A percentile compares a stretch with the other conserved stretches of the same genome.
Evolutionary conservation across 345 rosid species (phyloP).

Genomic region (Clausena lansium): DNA sequence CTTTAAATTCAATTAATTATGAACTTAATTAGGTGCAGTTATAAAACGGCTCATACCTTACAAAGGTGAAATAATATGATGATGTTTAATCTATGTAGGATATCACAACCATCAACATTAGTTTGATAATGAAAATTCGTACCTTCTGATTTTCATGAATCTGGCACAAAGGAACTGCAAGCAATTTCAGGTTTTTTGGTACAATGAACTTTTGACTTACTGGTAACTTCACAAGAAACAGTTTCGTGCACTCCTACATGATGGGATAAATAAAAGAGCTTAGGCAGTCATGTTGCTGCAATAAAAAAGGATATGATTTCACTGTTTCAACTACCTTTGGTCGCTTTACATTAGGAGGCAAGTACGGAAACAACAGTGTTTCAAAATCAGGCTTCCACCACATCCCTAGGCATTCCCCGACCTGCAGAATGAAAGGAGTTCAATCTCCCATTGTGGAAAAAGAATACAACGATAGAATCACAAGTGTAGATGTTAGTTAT

Average conservation of each 20-base stretch:
- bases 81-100: background rate
- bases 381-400: conserved; percentile 94
- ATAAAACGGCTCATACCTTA: background rate
- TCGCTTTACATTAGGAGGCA: conserved; percentile 52
- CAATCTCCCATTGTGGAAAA: conserved; percentile 1
- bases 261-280: conserved; percentile 1
- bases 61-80: background rate
- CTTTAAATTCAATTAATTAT: background rate
- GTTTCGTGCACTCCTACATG: conserved; percentile 70
- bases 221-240: conserved; percentile 68
- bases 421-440: conserved; percentile 29
- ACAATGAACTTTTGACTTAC: conserved; percentile 58
- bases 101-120: background rate
- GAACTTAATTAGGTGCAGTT: background rate
- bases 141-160: conserved; percentile 76
- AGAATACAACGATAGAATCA: conserved; percentile 1
- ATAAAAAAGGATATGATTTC: conserved; percentile 4
- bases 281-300: background rate
- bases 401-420: conserved; percentile 79
- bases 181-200: conserved; percentile 77
- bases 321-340: conserved; percentile 60
- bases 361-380: conserved; percentile 53
- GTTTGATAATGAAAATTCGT: background rate
- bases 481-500: background rate
- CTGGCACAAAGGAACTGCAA: conserved; percentile 81